Base-by-base conservation (phyloP, 2,329 filamentous ascomycete species). In the Gnomoniopsis sp. region DNA sequence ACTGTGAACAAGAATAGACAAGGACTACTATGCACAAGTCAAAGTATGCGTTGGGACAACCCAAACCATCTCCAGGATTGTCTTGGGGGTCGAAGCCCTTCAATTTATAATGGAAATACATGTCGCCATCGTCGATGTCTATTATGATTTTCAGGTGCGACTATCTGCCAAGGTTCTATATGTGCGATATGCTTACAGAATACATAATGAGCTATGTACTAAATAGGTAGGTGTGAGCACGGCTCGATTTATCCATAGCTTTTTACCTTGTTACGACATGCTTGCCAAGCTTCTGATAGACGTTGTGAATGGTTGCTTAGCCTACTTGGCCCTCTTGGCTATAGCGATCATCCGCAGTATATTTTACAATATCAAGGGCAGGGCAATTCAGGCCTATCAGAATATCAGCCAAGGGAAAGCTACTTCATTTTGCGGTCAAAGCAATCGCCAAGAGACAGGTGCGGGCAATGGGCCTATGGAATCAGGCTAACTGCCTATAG, bases 141-240 rank as follows among this genome's bases (percentile, higher is more conserved):
- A 30, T 30, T 30, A 30, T 30, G 26, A 30, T 30, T 4, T 30
- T 30, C 4, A 30, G 4, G 26, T 30, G 26, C 26, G 26, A 30
- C 8, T 30, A 30, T 41, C n/a, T 6, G 17, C 23, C n/a, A 33
- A 34, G 34, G 34, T 23, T 43, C n/a, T 30, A 8, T 4, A 8
- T 30, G 26, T 30, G 26, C 8, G 26, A 30, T 52, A 36, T 38
- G 26, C 41, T 51, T 43, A 57, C 30, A n/a, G n/a, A n/a, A n/a
- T n/a, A n/a, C n/a, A n/a, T n/a, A n/a, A n/a, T n/a, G 33, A 36
- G 44, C 48, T 14, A 22, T 46, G 38, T 34, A 46, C 46, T 36
- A 50, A 58, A 38, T 21, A 59, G 51, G 57, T 49, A 59, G 56
- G 56, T 50, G 51, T 43, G 46, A 54, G 51, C 47, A 50, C 36